Evolutionary conservation across 2,329 filamentous ascomycete genomes (phyloP), one percentile per base, ranked within the genome.

Genomic region (Cylindrodendrum hubeiense): DNA sequence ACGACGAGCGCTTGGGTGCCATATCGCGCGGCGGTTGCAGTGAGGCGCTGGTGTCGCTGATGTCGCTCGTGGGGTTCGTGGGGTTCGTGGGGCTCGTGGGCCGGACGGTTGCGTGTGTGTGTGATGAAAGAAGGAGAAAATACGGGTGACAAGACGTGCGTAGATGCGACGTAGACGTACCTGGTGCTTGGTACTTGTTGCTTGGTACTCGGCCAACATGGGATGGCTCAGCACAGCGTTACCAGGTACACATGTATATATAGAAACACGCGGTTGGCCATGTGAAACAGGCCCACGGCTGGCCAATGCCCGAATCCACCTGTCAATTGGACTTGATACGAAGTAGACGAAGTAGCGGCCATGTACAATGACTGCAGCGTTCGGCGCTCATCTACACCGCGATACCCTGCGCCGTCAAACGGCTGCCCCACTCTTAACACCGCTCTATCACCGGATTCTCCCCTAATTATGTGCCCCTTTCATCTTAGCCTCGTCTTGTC

Each of bases 1-100:
- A 44, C 15, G 61, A 64, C 15, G 49, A 46, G 34, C 50, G 55
- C 9, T 46, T 51, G 55, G 34, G 37, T 28, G 61, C 37, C 61
- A 64, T 64, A 13, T 30, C 49, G 54, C 15, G 34, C 26, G 55
- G 53, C 5, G 21, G 5, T 10, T 46, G 15, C 13, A 17, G 19
- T 28, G 37, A 15, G n/a, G 41, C 9, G 19, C 10, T 21, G 10
- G 19, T 49, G 26, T 12, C 17, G 46, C 43, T 7, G 17, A n/a
- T n/a, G n/a, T 47, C 8, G 12, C 3, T 34, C 33, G 43, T 26
- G 43, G 21, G 17, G 21, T 19, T 28, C 15, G 24, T 17, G n/a
- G 24, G 44, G 2, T 4, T 47, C 9, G 26, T 12, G n/a, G 30
- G 9, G 37, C 15, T 17, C 15, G 13, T 30, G 26, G 24, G 26